Conservation (phyloP, 345 rosid species). For the Eucalyptus tenuipes region DNA sequence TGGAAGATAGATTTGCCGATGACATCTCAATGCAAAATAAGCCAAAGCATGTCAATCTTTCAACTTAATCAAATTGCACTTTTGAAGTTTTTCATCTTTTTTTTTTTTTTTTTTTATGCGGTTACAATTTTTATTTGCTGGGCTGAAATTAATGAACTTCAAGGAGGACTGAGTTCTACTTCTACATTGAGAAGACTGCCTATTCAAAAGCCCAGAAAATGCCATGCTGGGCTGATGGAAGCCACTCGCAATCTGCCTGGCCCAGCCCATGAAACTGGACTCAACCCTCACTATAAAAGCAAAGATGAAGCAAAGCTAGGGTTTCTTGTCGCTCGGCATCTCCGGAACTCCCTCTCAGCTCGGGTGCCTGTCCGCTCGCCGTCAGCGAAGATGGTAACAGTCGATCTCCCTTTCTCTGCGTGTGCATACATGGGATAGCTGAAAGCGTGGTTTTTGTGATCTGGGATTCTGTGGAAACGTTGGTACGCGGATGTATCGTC, state of each 20-base stretch:
- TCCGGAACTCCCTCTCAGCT: neutral
- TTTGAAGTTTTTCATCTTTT: neutral
- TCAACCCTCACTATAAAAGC: neutral
- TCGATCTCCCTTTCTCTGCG: accelerated
- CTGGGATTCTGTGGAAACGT: neutral
- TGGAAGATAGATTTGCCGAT: neutral
- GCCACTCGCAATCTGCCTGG: neutral
- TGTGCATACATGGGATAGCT: neutral
- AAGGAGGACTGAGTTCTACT: neutral
- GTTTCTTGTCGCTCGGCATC: neutral
- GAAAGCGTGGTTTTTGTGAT: neutral
- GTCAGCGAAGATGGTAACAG: neutral
- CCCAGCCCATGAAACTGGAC: neutral
- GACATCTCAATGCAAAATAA: neutral
- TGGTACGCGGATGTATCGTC: neutral
- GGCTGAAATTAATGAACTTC: neutral
- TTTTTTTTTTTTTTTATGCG: neutral
- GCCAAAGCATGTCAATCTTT: neutral
- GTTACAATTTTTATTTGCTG: neutral
- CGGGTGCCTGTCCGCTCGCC: accelerated
- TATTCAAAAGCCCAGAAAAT: neutral
- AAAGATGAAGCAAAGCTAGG: accelerated
- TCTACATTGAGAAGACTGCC: neutral
- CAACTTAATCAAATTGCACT: neutral
- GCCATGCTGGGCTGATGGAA: neutral